Evolutionary conservation across 2,329 filamentous ascomycete species (phyloP), one percentile per base, ranked within the genome.

Genomic region (Fusarium haematococcum): DNA sequence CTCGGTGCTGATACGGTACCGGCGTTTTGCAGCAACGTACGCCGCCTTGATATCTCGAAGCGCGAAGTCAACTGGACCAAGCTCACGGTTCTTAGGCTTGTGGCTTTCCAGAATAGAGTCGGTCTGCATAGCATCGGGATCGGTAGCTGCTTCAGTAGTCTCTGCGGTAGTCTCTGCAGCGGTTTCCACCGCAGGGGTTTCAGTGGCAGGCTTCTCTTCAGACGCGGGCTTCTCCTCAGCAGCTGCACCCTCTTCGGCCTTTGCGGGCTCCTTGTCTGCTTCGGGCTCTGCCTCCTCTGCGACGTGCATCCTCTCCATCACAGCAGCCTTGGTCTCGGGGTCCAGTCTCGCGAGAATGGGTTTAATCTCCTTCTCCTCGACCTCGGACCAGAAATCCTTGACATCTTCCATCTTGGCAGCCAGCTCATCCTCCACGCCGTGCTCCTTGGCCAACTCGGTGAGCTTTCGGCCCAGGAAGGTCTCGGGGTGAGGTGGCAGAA

Each of bases 401-500:
- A 97, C 93, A 76, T 98, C 96, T 48, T 90, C 91, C 83, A 98
- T 92, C 63, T 93, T 87, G 67, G 87, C 85, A 41, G 89, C 85
- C 75, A 94, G 92, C 11, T 89, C 90, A 37, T 95, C 93, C 48
- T 93, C 85, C 56, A 94, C 91, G 2, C 91, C 91, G 61, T 93
- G 90, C 81, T 94, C 91, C 80, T 93, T 91, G 0, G 94, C 94
- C 63, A 91, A 86, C 78, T 96, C 91, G n/a, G 91, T 88, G n/a
- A 97, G 86, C 80, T 95, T 94, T 84, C 92, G 94, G 10, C 94
- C 95, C 39, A 99, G 83, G 81, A 90, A 98, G 70, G 94, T 97
- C 72, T 93, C 92, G 0, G 95, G 95, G 81, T 98, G 95, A 0
- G 97, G 97, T 23, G 97, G 97, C 35, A 99, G 85, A 77, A 99